Evolutionary conservation across 768 basidiomycete species (phyloP).

Genomic region (Phaeotremella fagi): DNA sequence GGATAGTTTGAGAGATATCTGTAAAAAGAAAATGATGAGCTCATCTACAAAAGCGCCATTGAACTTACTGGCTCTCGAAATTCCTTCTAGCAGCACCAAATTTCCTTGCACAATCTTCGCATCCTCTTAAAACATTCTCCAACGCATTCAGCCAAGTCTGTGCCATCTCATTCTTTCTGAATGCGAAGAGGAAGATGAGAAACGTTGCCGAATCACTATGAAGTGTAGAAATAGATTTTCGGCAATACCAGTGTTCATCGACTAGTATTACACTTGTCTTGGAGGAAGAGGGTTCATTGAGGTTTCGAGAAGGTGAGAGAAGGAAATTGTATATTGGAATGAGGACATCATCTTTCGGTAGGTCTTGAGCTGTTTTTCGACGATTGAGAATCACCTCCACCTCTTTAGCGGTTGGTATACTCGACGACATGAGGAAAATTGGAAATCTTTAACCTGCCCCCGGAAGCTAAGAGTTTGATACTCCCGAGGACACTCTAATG

Average conservation of each 20-base stretch:
- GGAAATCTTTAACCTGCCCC: too few relatives aligned
- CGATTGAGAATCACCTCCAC: slow-evolving; percentile 38
- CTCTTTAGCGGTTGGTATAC: slow-evolving; percentile 5
- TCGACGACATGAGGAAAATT: not conserved
- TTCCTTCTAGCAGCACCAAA: slow-evolving; percentile 62
- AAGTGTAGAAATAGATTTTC: slow-evolving; percentile 54
- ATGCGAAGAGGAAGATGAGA: slow-evolving; percentile 75
- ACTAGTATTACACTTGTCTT: not conserved
- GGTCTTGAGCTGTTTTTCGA: slow-evolving; percentile 22
- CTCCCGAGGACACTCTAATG: not conserved
- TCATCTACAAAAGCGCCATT: too few relatives aligned
- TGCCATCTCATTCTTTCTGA: slow-evolving; percentile 55
- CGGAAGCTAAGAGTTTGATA: not conserved
- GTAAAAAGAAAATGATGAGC: slow-evolving; percentile 3
- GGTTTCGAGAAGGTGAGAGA: slow-evolving; percentile 5
- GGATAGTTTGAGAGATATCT: slow-evolving; percentile 73
- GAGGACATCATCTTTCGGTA: slow-evolving; percentile 34
- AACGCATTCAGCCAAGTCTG: slow-evolving; percentile 62
- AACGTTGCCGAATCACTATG: slow-evolving; percentile 70
- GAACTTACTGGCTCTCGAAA: slow-evolving; percentile 65
- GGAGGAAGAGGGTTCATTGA: slow-evolving; percentile 5
- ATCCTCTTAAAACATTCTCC: slow-evolving; percentile 58
- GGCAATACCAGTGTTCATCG: slow-evolving; percentile 73
- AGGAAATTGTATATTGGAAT: slow-evolving; percentile 34
- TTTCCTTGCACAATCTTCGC: slow-evolving; percentile 65